Conservation (phyloP, 2,329 filamentous ascomycete species). For the Neofusicoccum kwambonambiense region DNA sequence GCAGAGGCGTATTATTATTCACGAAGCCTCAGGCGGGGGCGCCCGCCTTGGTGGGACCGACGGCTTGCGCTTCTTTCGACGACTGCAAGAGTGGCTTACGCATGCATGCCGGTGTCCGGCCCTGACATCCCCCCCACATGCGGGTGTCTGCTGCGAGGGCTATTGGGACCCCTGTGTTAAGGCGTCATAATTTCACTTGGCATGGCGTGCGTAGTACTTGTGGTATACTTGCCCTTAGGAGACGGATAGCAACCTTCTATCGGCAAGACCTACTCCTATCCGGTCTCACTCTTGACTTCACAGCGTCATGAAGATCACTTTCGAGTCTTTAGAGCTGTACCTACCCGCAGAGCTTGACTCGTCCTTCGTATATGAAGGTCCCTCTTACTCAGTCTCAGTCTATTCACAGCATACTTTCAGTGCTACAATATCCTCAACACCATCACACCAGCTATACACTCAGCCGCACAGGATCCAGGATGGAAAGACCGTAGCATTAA, state of each 20-base stretch:
- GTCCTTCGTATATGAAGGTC: background rate
- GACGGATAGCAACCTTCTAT: background rate
- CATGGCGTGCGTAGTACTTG: no score
- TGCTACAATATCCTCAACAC: no score
- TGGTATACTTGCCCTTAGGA: background rate
- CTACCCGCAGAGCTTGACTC: background rate
- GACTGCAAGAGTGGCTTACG: background rate
- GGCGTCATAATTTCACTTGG: no score
- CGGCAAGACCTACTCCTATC: background rate
- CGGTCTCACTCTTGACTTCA: background rate
- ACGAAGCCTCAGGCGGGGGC: background rate
- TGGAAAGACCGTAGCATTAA: slow-evolving; percentile 3
- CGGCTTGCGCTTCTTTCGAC: background rate
- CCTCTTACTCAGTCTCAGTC: background rate
- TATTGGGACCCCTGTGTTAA: no score
- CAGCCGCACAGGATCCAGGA: no score
- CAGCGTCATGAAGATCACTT: background rate
- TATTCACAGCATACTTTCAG: background rate
- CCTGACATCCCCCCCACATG: background rate
- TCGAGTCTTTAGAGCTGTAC: background rate
- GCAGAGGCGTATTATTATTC: background rate
- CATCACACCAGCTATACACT: no score
- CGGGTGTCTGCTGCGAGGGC: background rate
- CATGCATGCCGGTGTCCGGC: background rate
- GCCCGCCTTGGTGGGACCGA: background rate